Evolutionary conservation across 129 eudicot species (phyloP).

Genomic region (Lonicera japonica): DNA sequence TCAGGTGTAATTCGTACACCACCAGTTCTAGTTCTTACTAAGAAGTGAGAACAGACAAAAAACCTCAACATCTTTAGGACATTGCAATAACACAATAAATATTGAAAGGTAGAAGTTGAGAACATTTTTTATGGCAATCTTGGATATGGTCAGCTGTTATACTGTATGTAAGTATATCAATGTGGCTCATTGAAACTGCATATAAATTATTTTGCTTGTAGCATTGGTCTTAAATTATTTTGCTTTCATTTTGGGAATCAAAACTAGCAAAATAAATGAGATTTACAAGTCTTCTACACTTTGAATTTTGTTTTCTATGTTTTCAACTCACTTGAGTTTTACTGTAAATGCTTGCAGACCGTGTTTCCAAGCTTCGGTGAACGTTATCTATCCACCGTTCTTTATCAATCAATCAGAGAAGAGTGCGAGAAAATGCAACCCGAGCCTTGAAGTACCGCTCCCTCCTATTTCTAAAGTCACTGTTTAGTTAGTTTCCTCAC

Average conservation of each 20-base stretch:
- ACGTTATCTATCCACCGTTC: slow-evolving; percentile 60
- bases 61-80: too few relatives aligned
- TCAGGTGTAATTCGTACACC: too few relatives aligned
- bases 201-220: background rate
- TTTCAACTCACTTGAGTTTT: too few relatives aligned
- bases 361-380: slow-evolving; percentile 84
- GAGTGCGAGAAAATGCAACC: slow-evolving; percentile 66
- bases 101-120: too few relatives aligned
- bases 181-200: too few relatives aligned
- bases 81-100: too few relatives aligned
- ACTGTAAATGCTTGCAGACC: slow-evolving; percentile 48
- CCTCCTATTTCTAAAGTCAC: background rate
- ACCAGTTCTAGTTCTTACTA: too few relatives aligned
- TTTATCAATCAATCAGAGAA: slow-evolving; percentile 70
- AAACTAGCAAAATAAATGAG: background rate
- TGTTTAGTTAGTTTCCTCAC: background rate
- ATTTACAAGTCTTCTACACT: background rate
- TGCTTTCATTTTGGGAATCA: background rate
- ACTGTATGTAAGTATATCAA: too few relatives aligned
- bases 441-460: slow-evolving; percentile 12
- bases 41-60: too few relatives aligned
- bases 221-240: background rate
- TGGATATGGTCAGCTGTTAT: too few relatives aligned
- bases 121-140: too few relatives aligned
- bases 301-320: background rate